Base-by-base conservation (phyloP, 2,329 filamentous ascomycete species). In the Pyrenochaeta sp. region DNA sequence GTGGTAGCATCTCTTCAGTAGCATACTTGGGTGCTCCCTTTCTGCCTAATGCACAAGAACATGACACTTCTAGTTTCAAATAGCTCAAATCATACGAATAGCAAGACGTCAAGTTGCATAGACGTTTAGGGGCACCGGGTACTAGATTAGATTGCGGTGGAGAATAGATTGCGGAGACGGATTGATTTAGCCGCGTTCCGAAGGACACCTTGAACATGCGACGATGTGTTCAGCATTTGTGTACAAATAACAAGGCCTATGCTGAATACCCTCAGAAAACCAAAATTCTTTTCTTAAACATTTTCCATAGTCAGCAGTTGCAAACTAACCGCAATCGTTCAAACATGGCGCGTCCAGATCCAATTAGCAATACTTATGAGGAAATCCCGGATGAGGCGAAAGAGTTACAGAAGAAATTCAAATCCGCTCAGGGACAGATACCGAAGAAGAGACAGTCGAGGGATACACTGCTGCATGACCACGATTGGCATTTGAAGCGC, bases 121-220 rank as follows among this genome's bases (percentile, higher is more conserved):
- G 12, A 4, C 10, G n/a, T 6, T 23, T 12, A 11, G 20, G 6
- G 18, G n/a, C 14, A 14, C 18, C 18, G 6, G 6, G 6, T 11
- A 18, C 36, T 39, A 11, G 21, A 14, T 23, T 39, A 39, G 4
- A 23, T 23, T 23, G 6, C 21, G 7, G 18, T 20, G 20, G 20
- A 20, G 17, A 43, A 58, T 63, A 66, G 36, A 65, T 64, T 65
- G 49, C 49, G 15, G n/a, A 27, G 27, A 11, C 23, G 40, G 29
- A 32, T 37, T 45, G 42, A 58, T 63, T 68, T 68, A 68, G 52
- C 63, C 63, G 59, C 56, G 54, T 52, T 21, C 7, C 51, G 45
- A 47, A 66, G 61, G 63, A 50, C 65, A 68, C 61, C 56, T 67
- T 51, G 57, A 56, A 53, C 54, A 15, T 49, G 40, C 33, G 31